Conservation (phyloP, 176 grass and related monocot genomes). For the Aechmea fasciata region DNA sequence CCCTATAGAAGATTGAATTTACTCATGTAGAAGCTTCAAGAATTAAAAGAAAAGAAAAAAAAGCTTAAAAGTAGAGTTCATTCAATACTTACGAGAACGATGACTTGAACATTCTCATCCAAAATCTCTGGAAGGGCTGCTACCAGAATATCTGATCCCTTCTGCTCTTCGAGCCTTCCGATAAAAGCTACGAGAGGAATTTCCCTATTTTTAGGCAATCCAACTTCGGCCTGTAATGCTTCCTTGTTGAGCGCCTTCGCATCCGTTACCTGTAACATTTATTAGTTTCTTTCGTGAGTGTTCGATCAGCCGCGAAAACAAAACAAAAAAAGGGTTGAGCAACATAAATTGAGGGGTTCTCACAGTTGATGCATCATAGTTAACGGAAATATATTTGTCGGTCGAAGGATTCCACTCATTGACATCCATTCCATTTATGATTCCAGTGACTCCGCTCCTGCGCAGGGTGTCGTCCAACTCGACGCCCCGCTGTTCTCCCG, state of each 20-base stretch:
- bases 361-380: conserved; percentile 67
- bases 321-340: neutral
- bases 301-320: neutral
- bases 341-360: neutral
- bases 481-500: conserved; percentile 57
- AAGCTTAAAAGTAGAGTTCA: neutral
- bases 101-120: conserved; percentile 67
- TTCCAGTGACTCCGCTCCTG: conserved; percentile 51
- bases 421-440: conserved; percentile 91
- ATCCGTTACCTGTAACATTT: conserved; percentile 40
- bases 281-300: neutral
- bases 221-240: conserved; percentile 69
- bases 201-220: conserved; percentile 56
- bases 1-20: conserved; percentile 32
- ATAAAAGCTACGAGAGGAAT: conserved; percentile 75
- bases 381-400: conserved; percentile 67
- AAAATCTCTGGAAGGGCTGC: conserved; percentile 56
- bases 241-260: conserved; percentile 84
- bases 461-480: conserved; percentile 68
- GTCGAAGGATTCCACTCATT: conserved; percentile 77
- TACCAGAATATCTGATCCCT: conserved; percentile 84
- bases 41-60: neutral
- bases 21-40: neutral
- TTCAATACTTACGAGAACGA: conserved; percentile 56
- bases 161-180: conserved; percentile 91